These are phyloP conservation scores for Alternaria sp. DNA, from an alignment of 2,329 filamentous ascomycete genomes.

Conservation along the genomic window DNA sequence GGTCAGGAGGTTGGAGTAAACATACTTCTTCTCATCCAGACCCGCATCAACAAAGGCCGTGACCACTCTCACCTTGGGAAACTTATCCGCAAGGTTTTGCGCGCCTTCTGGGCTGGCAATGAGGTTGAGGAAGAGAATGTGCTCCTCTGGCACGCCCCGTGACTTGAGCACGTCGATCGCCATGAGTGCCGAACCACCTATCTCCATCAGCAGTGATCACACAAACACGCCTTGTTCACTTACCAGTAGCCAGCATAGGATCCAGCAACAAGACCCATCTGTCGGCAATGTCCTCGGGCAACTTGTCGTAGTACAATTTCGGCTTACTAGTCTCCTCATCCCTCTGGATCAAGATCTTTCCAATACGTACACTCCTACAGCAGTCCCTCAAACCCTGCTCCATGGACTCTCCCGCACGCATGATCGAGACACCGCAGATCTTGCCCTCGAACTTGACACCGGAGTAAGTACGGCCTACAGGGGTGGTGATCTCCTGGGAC, in stretches of 20 bases:
- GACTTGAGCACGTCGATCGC: slow-evolving; percentile 91
- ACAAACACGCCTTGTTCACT: slow-evolving; percentile 23
- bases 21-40: slow-evolving; percentile 96
- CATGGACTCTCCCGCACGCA: slow-evolving; percentile 98
- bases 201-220: slow-evolving; percentile 10
- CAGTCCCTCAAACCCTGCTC: slow-evolving; percentile 96
- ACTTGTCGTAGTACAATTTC: slow-evolving; percentile 96
- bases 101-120: slow-evolving; percentile 97
- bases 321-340: slow-evolving; percentile 94
- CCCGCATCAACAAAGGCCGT: slow-evolving; percentile 96
- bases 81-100: slow-evolving; percentile 84
- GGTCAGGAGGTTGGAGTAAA: slow-evolving; percentile 25
- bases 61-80: slow-evolving; percentile 87
- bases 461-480: slow-evolving; percentile 84
- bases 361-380: slow-evolving; percentile 96
- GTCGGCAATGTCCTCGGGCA: slow-evolving; percentile 89
- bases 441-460: slow-evolving; percentile 97
- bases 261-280: slow-evolving; percentile 94
- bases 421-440: slow-evolving; percentile 97
- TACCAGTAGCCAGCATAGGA: slow-evolving; percentile 99
- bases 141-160: slow-evolving; percentile 90
- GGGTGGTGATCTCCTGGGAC: slow-evolving; percentile 86
- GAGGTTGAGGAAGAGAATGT: slow-evolving; percentile 93
- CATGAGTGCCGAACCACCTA: slow-evolving; percentile 94
- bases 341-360: slow-evolving; percentile 96